Conservation (phyloP, 768 basidiomycete species). For the Cystobasidium tubakii region DNA sequence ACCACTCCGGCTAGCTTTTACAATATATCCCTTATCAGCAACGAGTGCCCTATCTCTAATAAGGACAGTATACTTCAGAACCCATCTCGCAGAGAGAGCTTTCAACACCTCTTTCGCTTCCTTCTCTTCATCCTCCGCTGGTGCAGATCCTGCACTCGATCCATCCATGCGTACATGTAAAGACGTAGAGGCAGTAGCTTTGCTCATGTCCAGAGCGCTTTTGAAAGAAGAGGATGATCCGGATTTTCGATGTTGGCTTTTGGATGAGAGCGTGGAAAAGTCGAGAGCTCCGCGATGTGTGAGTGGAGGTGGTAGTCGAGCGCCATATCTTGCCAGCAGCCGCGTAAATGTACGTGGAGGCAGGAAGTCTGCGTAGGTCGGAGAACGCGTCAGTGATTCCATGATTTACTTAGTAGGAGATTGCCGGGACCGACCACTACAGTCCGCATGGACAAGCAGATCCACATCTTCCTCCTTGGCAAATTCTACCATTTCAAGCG, state of each 20-base stretch:
- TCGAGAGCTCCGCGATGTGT: not conserved
- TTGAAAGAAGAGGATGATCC: not conserved
- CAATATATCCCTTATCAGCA: slow-evolving; percentile 37
- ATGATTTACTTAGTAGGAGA: too few relatives aligned
- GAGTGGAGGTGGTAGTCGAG: slow-evolving; percentile 19
- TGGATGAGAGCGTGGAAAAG: not conserved
- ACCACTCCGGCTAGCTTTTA: slow-evolving; percentile 18
- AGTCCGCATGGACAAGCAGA: slow-evolving; percentile 33
- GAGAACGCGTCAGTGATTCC: too few relatives aligned
- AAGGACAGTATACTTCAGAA: slow-evolving; percentile 39
- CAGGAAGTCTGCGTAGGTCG: slow-evolving; percentile 37
- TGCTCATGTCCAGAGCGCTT: not conserved
- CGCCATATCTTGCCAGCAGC: slow-evolving; percentile 9
- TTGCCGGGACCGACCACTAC: slow-evolving; percentile 13
- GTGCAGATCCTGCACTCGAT: not conserved
- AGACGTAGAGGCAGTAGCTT: not conserved
- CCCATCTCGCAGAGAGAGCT: slow-evolving; percentile 35
- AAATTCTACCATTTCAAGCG: slow-evolving; percentile 21
- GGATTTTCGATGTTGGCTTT: not conserved
- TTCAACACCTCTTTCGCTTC: not conserved
- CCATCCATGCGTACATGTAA: not conserved
- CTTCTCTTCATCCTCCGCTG: not conserved
- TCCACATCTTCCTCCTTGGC: slow-evolving; percentile 38
- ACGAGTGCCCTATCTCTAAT: slow-evolving; percentile 31
- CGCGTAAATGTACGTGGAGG: slow-evolving; percentile 26